phyloP scores from a whole-genome alignment of 371 early-diverging fungal species.

The Mucor irregularis region DNA sequence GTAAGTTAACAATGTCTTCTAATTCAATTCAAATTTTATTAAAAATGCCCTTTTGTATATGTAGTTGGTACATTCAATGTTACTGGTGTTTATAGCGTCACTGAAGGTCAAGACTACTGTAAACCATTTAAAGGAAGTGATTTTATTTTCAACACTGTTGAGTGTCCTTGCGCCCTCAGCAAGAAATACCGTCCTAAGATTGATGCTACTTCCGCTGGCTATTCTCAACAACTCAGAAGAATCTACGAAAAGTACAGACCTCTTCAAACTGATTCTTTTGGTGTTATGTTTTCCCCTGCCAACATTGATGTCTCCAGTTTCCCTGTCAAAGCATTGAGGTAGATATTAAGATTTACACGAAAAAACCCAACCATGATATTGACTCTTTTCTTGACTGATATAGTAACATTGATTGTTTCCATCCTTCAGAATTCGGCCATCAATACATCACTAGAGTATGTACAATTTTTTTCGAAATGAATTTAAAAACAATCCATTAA shows the following conservation, averaged over 20 bases:
- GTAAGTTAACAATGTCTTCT: slow-evolving; percentile 18
- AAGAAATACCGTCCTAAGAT: slow-evolving; percentile 7
- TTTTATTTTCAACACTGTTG: slow-evolving; percentile 9
- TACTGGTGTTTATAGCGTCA: slow-evolving; percentile 11
- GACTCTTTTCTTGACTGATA: not conserved
- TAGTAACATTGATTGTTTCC: slow-evolving; percentile 19
- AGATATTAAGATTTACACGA: not conserved
- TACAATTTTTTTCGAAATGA: not conserved
- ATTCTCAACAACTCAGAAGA: slow-evolving; percentile 39
- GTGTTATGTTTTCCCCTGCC: slow-evolving; percentile 23
- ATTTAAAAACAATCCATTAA: not conserved
- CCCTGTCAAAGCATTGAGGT: slow-evolving; percentile 21
- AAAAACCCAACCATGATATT: not conserved
- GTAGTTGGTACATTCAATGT: slow-evolving; percentile 25
- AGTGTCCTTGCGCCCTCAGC: slow-evolving; percentile 16
- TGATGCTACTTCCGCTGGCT: slow-evolving; percentile 23
- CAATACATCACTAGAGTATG: slow-evolving; percentile 14
- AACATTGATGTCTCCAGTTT: slow-evolving; percentile 14
- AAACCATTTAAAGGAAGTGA: slow-evolving; percentile 4
- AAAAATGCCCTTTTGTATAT: not conserved
- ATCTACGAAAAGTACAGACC: slow-evolving; percentile 38
- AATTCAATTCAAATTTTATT: not conserved
- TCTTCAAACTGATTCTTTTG: slow-evolving; percentile 11
- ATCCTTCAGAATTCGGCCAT: slow-evolving; percentile 15
- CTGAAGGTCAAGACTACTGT: slow-evolving; percentile 15